phyloP scores from a whole-genome alignment of 352 stramenopile species.

The Thraustotheca clavata region DNA sequence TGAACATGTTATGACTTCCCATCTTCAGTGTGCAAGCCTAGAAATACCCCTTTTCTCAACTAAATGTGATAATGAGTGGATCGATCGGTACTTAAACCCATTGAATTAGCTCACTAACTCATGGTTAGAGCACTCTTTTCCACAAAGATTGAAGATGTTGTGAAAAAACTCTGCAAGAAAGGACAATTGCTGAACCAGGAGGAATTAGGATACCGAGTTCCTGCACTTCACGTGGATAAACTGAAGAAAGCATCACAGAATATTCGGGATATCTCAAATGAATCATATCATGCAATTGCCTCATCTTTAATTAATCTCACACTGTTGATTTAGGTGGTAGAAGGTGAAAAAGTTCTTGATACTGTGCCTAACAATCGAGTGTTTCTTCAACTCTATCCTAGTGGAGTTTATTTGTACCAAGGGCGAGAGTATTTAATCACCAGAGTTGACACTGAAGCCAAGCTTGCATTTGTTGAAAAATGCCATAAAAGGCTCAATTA shows the following conservation, averaged over 20 bases:
- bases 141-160: background rate
- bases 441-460: conserved; percentile 59
- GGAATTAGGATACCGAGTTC: conserved; percentile 36
- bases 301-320: background rate
- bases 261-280: conserved; percentile 57
- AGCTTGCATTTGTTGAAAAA: conserved; percentile 60
- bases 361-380: conserved; percentile 73
- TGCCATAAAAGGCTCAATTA: conserved; percentile 65
- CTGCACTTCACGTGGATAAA: conserved; percentile 54
- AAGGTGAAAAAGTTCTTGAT: conserved; percentile 62
- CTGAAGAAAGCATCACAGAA: conserved; percentile 29
- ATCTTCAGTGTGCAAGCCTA: conserved; percentile 90
- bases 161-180: conserved; percentile 29
- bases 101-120: background rate
- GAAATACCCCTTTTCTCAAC: conserved; percentile 85
- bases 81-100: conserved; percentile 38
- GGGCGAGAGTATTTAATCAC: conserved; percentile 86
- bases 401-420: conserved; percentile 88
- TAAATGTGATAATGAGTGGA: conserved; percentile 42
- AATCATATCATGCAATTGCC: no score
- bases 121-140: conserved; percentile 7
- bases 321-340: conserved; percentile 32
- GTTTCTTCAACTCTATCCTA: conserved; percentile 90
- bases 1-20: conserved; percentile 77
- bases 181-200: conserved; percentile 36